Evolutionary conservation across 2,329 filamentous ascomycete genomes (phyloP).

Genomic region (Pseudogymnoascus sp.): DNA sequence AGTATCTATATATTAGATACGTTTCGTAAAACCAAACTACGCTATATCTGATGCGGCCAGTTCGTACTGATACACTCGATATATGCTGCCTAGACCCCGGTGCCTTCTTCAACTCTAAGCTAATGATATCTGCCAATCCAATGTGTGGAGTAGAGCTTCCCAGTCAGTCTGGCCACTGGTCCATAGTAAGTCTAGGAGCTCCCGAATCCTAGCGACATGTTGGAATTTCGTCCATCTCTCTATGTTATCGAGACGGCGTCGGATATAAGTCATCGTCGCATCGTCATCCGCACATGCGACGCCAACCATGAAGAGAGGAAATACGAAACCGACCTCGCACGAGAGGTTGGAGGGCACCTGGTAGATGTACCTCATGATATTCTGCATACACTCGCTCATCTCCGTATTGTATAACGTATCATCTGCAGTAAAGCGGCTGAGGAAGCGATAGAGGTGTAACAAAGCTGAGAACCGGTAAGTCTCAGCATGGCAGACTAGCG

Average conservation of each 20-base stretch:
- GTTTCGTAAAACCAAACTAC: too few relatives aligned
- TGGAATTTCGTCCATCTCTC: conserved; percentile 15
- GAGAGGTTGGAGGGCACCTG: conserved; percentile 13
- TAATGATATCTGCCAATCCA: conserved; percentile 16
- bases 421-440: not conserved
- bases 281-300: conserved; percentile 6
- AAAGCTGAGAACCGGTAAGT: conserved; percentile 16
- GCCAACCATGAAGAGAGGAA: conserved; percentile 15
- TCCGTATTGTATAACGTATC: not conserved
- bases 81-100: too few relatives aligned
- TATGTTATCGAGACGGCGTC: conserved; percentile 12
- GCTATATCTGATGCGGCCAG: too few relatives aligned
- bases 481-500: conserved; percentile 16
- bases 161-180: conserved; percentile 15
- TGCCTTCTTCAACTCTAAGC: conserved; percentile 1
- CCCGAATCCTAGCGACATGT: conserved; percentile 12
- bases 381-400: conserved; percentile 12
- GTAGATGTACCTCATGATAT: conserved; percentile 13
- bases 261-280: conserved; percentile 10
- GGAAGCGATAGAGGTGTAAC: conserved; percentile 15
- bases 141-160: conserved; percentile 12
- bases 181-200: conserved; percentile 15
- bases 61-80: too few relatives aligned
- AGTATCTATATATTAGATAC: too few relatives aligned
- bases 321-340: conserved; percentile 15